Evolutionary conservation across 768 basidiomycete genomes (phyloP).

Genomic region (Clavaria fumosa): DNA sequence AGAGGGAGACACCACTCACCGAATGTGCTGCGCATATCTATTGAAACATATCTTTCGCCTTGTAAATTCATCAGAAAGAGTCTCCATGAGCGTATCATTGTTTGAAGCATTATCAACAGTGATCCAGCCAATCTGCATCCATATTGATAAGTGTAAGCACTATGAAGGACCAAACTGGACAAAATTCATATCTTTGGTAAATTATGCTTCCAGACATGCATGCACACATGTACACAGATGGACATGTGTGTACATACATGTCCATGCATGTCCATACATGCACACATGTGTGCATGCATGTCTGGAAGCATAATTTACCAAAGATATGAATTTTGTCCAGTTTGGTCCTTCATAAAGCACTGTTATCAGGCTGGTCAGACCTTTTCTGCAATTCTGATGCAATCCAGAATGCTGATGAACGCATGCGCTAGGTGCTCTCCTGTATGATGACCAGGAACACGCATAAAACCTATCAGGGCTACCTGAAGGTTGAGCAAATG

Average conservation of each 20-base stretch:
- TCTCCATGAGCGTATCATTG: slow-evolving; percentile 19
- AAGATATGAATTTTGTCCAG: no score
- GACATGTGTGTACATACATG: no score
- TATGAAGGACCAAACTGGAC: background rate
- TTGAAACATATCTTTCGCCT: slow-evolving; percentile 13
- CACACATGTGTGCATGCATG: no score
- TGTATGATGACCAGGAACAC: slow-evolving; percentile 21
- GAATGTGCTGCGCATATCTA: slow-evolving; percentile 11
- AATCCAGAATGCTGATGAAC: slow-evolving; percentile 19
- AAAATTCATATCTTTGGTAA: slow-evolving; percentile 4
- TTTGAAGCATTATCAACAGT: slow-evolving; percentile 21
- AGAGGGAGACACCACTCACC: slow-evolving; percentile 9
- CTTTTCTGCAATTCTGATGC: slow-evolving; percentile 15
- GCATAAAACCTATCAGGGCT: slow-evolving; percentile 22
- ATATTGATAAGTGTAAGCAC: slow-evolving; percentile 1
- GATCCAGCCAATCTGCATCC: slow-evolving; percentile 23
- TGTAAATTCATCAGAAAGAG: slow-evolving; percentile 11
- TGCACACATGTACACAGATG: no score
- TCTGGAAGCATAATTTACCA: no score
- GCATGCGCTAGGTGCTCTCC: slow-evolving; percentile 22
- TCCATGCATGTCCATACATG: no score
- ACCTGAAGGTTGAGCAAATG: slow-evolving; percentile 16
- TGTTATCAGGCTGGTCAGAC: no score
- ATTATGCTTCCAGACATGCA: no score
- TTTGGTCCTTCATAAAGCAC: no score